Evolutionary conservation across 768 basidiomycete species (phyloP).

Genomic region (Cyclocybe cylindracea): DNA sequence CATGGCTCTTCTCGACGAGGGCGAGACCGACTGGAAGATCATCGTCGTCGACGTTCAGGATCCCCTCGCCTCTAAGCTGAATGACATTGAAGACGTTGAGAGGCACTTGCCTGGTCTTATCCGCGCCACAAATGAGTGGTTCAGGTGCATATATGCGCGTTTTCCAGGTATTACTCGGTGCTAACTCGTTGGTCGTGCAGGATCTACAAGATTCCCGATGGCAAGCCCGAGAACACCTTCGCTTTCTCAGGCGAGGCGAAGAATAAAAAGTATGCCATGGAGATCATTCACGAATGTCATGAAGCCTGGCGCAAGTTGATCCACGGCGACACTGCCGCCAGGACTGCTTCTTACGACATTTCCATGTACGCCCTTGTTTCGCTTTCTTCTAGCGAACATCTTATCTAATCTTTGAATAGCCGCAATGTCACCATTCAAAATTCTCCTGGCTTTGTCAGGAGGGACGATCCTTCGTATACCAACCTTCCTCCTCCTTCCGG

Average conservation of each 20-base stretch:
- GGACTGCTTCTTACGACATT: constrained; percentile 71
- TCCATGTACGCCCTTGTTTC: constrained; percentile 68
- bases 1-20: constrained; percentile 99
- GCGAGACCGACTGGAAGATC: constrained; percentile 99
- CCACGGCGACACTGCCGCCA: constrained; percentile 74
- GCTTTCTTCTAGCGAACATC: not conserved
- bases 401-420: constrained; percentile 41
- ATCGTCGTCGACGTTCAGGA: constrained; percentile 96
- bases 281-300: constrained; percentile 98
- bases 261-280: constrained; percentile 99
- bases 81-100: constrained; percentile 99
- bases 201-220: constrained; percentile 96
- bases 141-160: constrained; percentile 57
- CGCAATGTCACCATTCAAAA: constrained; percentile 76
- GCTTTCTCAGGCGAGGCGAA: constrained; percentile 99
- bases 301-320: constrained; percentile 97
- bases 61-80: constrained; percentile 93
- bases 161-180: not conserved
- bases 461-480: constrained; percentile 64
- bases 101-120: constrained; percentile 95
- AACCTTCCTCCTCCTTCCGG: constrained; percentile 76
- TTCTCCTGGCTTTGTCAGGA: constrained; percentile 68
- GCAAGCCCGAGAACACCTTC: constrained; percentile 96
- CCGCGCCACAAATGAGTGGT: constrained; percentile 99
- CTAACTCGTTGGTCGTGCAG: constrained; percentile 35